phyloP scores from a whole-genome alignment of 768 basidiomycete species.

The Suillus lakei region DNA sequence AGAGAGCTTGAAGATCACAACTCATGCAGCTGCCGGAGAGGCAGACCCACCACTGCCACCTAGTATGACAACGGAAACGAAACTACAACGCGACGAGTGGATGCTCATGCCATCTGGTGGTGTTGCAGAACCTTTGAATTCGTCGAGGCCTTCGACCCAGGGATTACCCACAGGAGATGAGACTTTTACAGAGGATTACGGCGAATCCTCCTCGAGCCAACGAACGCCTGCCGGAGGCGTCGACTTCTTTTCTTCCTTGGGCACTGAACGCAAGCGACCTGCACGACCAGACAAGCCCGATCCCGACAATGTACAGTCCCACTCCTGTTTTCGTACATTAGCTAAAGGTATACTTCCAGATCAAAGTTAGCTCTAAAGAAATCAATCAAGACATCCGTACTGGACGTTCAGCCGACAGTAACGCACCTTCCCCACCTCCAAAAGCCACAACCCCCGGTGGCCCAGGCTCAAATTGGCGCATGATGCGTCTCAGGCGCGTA shows the following conservation, averaged over 20 bases:
- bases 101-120: constrained; percentile 64
- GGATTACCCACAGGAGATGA: constrained; percentile 44
- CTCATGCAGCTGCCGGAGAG: constrained; percentile 54
- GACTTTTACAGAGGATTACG: constrained; percentile 68
- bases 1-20: constrained; percentile 70
- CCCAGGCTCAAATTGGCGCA: constrained; percentile 94
- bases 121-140: constrained; percentile 32
- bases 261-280: constrained; percentile 78
- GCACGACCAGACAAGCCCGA: constrained; percentile 61
- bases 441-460: constrained; percentile 77
- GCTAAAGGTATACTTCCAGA: constrained; percentile 44
- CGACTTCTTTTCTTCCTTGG: constrained; percentile 91
- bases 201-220: constrained; percentile 48
- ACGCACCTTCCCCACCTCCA: constrained; percentile 42
- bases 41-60: constrained; percentile 54
- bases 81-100: constrained; percentile 82
- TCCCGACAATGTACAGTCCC: constrained; percentile 66
- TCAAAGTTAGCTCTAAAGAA: constrained; percentile 62
- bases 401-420: constrained; percentile 44
- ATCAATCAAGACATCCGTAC: constrained; percentile 63
- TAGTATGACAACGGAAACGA: constrained; percentile 48
- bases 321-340: neutral
- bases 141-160: constrained; percentile 36
- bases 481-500: constrained; percentile 92
- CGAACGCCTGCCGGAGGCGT: constrained; percentile 61